These are phyloP conservation scores for Colletotrichum australisinense DNA, from an alignment of 2,329 filamentous ascomycete species.

Conservation along the genomic window DNA sequence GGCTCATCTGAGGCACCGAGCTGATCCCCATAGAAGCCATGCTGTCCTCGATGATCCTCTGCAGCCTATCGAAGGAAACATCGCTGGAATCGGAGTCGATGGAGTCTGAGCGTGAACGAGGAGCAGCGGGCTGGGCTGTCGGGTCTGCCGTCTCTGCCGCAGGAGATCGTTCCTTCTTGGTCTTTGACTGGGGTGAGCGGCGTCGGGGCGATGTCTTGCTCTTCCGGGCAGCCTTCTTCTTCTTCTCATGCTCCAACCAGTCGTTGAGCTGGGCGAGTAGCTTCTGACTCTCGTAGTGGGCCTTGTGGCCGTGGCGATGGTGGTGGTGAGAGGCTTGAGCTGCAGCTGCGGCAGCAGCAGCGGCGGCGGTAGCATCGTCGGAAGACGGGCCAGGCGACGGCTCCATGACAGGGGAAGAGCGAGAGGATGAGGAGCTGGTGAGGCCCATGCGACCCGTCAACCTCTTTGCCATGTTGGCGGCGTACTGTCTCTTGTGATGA, in stretches of 20 bases:
- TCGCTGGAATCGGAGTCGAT: constrained; percentile 75
- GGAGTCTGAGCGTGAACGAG: constrained; percentile 60
- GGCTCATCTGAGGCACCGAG: constrained; percentile 55
- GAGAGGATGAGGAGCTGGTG: constrained; percentile 55
- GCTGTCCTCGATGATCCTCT: constrained; percentile 80
- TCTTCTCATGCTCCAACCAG: constrained; percentile 86
- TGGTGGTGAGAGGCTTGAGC: constrained; percentile 42
- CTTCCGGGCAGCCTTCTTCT: constrained; percentile 70
- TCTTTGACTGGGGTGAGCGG: constrained; percentile 46
- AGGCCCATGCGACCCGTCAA: constrained; percentile 52
- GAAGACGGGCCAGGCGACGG: constrained; percentile 41
- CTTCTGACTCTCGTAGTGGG: constrained; percentile 59
- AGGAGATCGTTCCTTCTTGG: constrained; percentile 20
- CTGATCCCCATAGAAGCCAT: constrained; percentile 65
- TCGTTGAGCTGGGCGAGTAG: constrained; percentile 80
- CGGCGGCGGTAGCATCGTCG: constrained; percentile 40
- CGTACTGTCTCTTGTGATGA: constrained; percentile 54
- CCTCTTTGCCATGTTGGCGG: constrained; percentile 55
- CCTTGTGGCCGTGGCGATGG: constrained; percentile 47
- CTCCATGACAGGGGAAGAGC: constrained; percentile 55
- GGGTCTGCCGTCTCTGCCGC: constrained; percentile 21
- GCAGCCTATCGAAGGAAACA: constrained; percentile 82
- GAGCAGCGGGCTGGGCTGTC: constrained; percentile 13
- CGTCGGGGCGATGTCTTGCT: constrained; percentile 54
- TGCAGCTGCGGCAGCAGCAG: background rate